Conservation (phyloP, 2,329 filamentous ascomycete genomes). For the Cyclaneusma minus region DNA sequence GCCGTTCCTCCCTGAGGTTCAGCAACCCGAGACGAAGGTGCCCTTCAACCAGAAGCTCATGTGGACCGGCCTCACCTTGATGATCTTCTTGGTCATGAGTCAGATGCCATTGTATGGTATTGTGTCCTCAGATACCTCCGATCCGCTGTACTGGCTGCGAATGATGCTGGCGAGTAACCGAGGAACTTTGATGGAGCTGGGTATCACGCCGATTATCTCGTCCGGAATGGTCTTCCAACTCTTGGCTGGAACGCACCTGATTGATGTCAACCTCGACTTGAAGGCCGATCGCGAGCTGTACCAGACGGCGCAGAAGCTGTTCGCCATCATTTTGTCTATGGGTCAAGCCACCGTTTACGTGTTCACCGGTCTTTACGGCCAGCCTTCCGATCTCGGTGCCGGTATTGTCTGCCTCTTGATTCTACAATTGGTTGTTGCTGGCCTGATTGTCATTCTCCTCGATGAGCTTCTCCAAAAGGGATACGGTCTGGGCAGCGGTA, state of each 20-base stretch:
- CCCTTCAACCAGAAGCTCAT: constrained; percentile 98
- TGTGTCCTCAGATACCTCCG: constrained; percentile 95
- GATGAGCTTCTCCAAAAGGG: constrained; percentile 99
- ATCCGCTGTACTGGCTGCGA: constrained; percentile 97
- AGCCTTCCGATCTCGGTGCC: constrained; percentile 88
- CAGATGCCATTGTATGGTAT: constrained; percentile 99
- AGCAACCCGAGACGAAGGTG: constrained; percentile 94
- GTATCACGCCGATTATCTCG: constrained; percentile 97
- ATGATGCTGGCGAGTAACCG: constrained; percentile 99
- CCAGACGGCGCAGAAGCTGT: constrained; percentile 98
- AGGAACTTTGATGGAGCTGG: constrained; percentile 89
- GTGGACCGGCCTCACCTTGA: constrained; percentile 85
- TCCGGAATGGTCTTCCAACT: constrained; percentile 99
- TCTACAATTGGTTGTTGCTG: constrained; percentile 92
- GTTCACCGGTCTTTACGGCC: constrained; percentile 93
- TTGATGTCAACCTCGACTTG: constrained; percentile 99
- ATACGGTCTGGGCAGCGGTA: constrained; percentile 94
- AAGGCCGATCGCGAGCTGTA: constrained; percentile 99
- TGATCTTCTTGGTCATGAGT: constrained; percentile 99
- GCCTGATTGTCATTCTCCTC: constrained; percentile 96
- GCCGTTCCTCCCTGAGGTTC: constrained; percentile 98
- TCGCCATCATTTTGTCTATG: constrained; percentile 93
- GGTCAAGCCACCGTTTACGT: constrained; percentile 97
- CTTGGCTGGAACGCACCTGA: constrained; percentile 96
- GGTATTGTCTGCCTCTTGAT: constrained; percentile 98